phyloP scores from a whole-genome alignment of 148 eudicot genomes.

The Oxyria digyna region DNA sequence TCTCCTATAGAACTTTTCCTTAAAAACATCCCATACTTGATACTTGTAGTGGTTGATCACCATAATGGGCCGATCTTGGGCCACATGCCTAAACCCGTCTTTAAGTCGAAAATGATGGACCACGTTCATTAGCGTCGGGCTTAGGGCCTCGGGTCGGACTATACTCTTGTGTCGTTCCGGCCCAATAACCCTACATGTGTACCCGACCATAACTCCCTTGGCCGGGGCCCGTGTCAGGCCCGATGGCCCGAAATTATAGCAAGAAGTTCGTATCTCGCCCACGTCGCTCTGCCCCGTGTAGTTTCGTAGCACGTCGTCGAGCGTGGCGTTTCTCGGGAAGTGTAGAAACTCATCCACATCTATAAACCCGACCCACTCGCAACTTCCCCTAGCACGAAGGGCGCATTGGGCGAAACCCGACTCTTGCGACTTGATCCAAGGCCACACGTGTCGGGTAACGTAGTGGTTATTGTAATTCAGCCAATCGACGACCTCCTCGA shows the following conservation, averaged over 20 bases:
- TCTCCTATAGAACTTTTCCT: slow-evolving; percentile 73
- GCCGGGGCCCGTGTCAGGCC: slow-evolving; percentile 24
- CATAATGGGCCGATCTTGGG: slow-evolving; percentile 12
- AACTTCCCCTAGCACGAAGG: slow-evolving; percentile 29
- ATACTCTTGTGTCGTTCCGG: slow-evolving; percentile 55
- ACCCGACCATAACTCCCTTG: slow-evolving; percentile 35
- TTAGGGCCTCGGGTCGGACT: slow-evolving; percentile 36
- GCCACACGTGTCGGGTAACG: slow-evolving; percentile 42
- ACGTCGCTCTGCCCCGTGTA: slow-evolving; percentile 7
- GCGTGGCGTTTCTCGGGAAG: slow-evolving; percentile 17
- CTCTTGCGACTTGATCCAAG: slow-evolving; percentile 58
- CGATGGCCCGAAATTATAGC: slow-evolving; percentile 49
- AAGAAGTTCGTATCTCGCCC: slow-evolving; percentile 26
- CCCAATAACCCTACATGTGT: slow-evolving; percentile 30
- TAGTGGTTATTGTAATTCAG: slow-evolving; percentile 18
- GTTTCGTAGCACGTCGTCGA: slow-evolving; percentile 16
- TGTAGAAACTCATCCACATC: slow-evolving; percentile 54
- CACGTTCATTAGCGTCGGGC: slow-evolving; percentile 26
- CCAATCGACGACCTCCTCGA: slow-evolving; percentile 14
- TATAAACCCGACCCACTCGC: slow-evolving; percentile 47
- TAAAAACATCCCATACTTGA: slow-evolving; percentile 84
- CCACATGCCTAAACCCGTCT: slow-evolving; percentile 14
- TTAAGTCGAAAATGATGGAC: slow-evolving; percentile 45
- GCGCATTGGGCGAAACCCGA: slow-evolving; percentile 61
- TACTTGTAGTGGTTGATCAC: slow-evolving; percentile 69